A percentile compares a stretch with the other conserved stretches of the same genome.
Evolutionary conservation across 2,329 filamentous ascomycete species (phyloP).

Genomic region (Triangularia setosa): DNA sequence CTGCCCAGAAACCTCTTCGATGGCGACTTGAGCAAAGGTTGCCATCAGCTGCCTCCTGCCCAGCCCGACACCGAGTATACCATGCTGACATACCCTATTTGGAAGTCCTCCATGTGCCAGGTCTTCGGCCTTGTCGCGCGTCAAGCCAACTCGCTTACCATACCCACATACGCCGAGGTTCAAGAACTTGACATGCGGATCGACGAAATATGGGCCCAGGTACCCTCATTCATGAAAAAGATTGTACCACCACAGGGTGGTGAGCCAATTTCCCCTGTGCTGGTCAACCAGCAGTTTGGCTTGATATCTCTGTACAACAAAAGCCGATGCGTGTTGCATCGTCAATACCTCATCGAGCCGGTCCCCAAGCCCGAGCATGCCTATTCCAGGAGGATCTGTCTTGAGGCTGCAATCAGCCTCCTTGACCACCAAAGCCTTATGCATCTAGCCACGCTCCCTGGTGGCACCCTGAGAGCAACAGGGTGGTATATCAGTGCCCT

Average conservation of each 20-base stretch:
- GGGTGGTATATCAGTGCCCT: constrained; percentile 57
- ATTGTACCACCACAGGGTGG: constrained; percentile 43
- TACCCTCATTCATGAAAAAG: constrained; percentile 48
- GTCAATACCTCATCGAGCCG: constrained; percentile 47
- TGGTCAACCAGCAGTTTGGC: constrained; percentile 51
- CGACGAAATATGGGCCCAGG: constrained; percentile 40
- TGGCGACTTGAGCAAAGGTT: constrained; percentile 53
- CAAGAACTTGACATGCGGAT: constrained; percentile 45
- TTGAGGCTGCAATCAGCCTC: constrained; percentile 47
- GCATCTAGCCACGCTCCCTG: constrained; percentile 48
- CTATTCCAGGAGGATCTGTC: constrained; percentile 49
- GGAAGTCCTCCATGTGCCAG: constrained; percentile 45
- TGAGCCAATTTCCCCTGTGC: constrained; percentile 44
- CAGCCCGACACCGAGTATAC: constrained; percentile 59
- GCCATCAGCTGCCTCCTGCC: constrained; percentile 50
- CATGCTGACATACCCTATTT: constrained; percentile 51
- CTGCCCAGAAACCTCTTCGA: constrained; percentile 61
- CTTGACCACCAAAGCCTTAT: constrained; percentile 46
- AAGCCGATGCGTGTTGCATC: constrained; percentile 52
- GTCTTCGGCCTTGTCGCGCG: constrained; percentile 49
- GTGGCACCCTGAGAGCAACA: constrained; percentile 48
- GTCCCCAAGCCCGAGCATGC: constrained; percentile 42
- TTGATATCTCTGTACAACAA: constrained; percentile 52
- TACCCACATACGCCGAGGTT: constrained; percentile 47
- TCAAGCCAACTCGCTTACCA: constrained; percentile 46